phyloP scores from a whole-genome alignment of 73 alveolate genomes.

The Effrenium voratum region DNA sequence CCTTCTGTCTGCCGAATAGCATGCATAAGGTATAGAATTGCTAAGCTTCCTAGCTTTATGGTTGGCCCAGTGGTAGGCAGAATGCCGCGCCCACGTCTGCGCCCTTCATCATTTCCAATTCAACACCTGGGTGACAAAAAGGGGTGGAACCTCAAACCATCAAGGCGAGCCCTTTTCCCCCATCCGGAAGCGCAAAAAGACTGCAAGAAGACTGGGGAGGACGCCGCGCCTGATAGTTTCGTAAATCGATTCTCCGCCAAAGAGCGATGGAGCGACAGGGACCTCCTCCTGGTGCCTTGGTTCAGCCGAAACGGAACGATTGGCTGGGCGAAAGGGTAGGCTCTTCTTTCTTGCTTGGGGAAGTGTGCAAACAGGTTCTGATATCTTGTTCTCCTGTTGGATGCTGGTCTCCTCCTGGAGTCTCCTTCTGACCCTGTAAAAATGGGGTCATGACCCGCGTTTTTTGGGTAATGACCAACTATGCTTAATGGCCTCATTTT shows the following conservation, averaged over 20 bases:
- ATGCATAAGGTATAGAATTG: too few species aligned
- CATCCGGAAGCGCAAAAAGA: not conserved
- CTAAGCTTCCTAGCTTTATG: too few species aligned
- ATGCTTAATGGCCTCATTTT: too few species aligned
- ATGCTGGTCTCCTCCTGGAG: not conserved
- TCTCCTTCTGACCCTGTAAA: not conserved
- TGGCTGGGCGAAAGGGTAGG: not conserved
- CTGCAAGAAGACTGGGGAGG: not conserved
- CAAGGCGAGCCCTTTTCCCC: not conserved
- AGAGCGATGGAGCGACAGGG: conserved; percentile 71
- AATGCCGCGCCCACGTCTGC: too few species aligned
- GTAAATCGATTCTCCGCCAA: conserved; percentile 87
- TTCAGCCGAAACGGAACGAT: not conserved
- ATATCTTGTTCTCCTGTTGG: not conserved
- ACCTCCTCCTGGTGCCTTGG: not conserved
- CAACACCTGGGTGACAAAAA: not conserved
- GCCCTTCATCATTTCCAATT: not conserved
- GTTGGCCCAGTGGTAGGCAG: too few species aligned
- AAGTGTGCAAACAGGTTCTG: not conserved
- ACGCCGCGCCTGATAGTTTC: conserved; percentile 79
- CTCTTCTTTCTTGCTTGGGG: not conserved
- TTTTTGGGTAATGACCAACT: too few species aligned
- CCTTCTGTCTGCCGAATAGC: too few species aligned
- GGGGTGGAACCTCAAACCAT: not conserved
- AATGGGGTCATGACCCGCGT: not conserved